These are phyloP conservation scores for Mortierella sp. DNA, from an alignment of 371 early-diverging fungal species.

Conservation along the genomic window DNA sequence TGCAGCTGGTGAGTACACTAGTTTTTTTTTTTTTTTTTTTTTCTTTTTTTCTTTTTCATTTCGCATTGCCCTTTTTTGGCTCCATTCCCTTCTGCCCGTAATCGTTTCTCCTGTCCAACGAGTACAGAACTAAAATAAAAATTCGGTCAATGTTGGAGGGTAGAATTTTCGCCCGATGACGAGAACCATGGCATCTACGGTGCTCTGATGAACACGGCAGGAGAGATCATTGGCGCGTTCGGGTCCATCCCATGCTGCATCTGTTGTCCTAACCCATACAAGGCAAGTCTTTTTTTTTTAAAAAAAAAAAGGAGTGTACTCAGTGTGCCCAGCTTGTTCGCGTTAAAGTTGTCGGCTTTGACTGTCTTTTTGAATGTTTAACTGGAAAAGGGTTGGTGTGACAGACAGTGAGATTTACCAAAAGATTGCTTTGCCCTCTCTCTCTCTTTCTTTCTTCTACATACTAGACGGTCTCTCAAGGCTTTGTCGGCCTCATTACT, in stretches of 20 bases:
- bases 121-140: no score
- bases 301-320: no score
- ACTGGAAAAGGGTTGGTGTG: no score
- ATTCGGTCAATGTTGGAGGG: neutral
- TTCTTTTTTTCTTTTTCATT: neutral
- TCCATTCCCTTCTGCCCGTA: neutral
- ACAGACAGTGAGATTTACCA: no score
- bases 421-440: no score
- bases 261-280: constrained; percentile 85
- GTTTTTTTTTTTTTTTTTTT: no score
- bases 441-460: neutral
- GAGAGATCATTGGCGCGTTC: constrained; percentile 23
- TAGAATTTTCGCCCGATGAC: constrained; percentile 44
- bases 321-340: constrained; percentile 36
- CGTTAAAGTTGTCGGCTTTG: no score
- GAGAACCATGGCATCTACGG: constrained; percentile 49
- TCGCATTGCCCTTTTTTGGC: neutral
- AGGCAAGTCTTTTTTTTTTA: no score
- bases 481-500: constrained; percentile 79
- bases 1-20: constrained; percentile 7
- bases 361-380: no score
- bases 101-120: no score
- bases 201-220: constrained; percentile 37
- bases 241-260: constrained; percentile 65
- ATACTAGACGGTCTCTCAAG: constrained; percentile 44